Evolutionary conservation across 192 early-diverging fungal species (phyloP).

Genomic region (Coemansia nantahalensis): DNA sequence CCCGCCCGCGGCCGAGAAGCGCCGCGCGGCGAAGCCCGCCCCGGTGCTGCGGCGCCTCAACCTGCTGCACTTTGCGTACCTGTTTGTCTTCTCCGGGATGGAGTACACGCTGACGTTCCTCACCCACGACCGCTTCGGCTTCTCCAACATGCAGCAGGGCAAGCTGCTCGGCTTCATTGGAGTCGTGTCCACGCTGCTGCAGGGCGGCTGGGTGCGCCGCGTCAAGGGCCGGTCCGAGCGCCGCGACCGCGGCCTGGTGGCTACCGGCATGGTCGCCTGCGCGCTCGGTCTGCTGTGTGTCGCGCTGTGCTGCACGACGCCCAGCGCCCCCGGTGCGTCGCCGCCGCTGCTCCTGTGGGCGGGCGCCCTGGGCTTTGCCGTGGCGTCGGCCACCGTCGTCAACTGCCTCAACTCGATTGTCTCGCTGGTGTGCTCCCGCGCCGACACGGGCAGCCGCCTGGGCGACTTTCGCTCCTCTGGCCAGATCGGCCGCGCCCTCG

Average conservation of each 20-base stretch:
- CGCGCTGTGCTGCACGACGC: neutral
- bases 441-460: slow-evolving; percentile 66
- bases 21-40: no score
- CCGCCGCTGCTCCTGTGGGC: slow-evolving; percentile 64
- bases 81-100: slow-evolving; percentile 96
- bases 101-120: slow-evolving; percentile 98
- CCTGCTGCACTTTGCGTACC: slow-evolving; percentile 76
- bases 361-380: slow-evolving; percentile 80
- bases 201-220: slow-evolving; percentile 91
- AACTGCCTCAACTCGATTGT: slow-evolving; percentile 76
- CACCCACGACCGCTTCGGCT: slow-evolving; percentile 89
- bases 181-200: slow-evolving; percentile 80
- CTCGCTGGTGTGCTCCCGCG: slow-evolving; percentile 27
- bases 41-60: slow-evolving; percentile 57
- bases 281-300: slow-evolving; percentile 7
- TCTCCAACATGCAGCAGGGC: slow-evolving; percentile 86
- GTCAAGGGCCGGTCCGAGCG: slow-evolving; percentile 55
- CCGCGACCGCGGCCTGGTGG: slow-evolving; percentile 55
- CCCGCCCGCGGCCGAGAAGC: neutral
- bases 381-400: slow-evolving; percentile 94
- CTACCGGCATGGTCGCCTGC: slow-evolving; percentile 7
- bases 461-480: slow-evolving; percentile 86
- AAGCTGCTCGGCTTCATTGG: slow-evolving; percentile 84
- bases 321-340: slow-evolving; percentile 19
- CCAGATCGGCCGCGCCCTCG: slow-evolving; percentile 86